These are phyloP conservation scores for Pythium plurisporium DNA, from an alignment of 352 stramenopile species.

Conservation along the genomic window DNA sequence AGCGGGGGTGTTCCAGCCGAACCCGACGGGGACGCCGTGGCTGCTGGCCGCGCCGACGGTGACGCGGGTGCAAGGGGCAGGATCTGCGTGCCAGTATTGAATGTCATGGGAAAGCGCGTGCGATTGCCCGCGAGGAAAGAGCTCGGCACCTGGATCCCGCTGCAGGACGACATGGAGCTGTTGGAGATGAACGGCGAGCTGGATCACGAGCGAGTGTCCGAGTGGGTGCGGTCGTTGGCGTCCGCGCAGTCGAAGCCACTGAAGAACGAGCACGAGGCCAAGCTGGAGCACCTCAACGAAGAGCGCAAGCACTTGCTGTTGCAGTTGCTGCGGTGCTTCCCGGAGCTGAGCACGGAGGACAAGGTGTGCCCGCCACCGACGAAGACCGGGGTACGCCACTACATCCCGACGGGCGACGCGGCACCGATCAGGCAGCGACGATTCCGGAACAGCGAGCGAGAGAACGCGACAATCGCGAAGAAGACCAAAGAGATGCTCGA, in stretches of 20 bases:
- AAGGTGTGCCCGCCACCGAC: conserved; percentile 11
- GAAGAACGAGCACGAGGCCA: conserved; percentile 4
- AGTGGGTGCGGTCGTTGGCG: background rate
- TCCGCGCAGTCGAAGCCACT: background rate
- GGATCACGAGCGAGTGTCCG: background rate
- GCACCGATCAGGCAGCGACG: conserved; percentile 14
- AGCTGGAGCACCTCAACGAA: background rate
- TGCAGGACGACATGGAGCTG: conserved; percentile 10
- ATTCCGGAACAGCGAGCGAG: background rate
- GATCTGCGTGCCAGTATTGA: conserved; percentile 9
- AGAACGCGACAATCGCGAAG: conserved; percentile 13
- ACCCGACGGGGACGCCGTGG: background rate
- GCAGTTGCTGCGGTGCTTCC: conserved; percentile 12
- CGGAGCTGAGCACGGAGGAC: background rate
- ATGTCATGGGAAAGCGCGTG: conserved; percentile 8
- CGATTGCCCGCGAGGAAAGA: conserved; percentile 9
- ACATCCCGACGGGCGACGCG: conserved; percentile 19
- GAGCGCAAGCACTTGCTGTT: conserved; percentile 3
- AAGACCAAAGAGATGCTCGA: conserved; percentile 12
- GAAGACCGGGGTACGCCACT: conserved; percentile 2
- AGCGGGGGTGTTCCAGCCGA: conserved; percentile 8
- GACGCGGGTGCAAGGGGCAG: background rate
- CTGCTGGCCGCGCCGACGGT: conserved; percentile 17
- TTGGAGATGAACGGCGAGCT: conserved; percentile 9
- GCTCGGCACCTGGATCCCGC: conserved; percentile 13